phyloP scores from a whole-genome alignment of 805 yeast species.

The Danielia reshetovae region DNA sequence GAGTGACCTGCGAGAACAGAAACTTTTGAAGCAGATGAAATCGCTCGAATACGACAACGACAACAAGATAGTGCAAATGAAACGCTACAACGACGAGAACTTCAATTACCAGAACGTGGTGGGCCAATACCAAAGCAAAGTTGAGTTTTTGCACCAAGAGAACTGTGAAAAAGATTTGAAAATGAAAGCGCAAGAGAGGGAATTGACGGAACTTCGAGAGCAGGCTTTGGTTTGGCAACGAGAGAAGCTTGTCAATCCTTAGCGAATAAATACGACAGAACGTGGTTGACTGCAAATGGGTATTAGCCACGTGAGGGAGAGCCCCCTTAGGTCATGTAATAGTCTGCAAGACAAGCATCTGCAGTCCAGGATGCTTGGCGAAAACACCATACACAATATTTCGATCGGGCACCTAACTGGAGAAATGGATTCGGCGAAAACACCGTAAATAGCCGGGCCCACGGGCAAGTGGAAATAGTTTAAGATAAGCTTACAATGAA shows the following conservation, averaged over 20 bases:
- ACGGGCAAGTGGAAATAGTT: too few relatives aligned
- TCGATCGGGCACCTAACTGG: too few relatives aligned
- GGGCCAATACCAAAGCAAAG: slow-evolving; percentile 33
- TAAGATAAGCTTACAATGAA: too few relatives aligned
- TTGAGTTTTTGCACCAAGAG: slow-evolving; percentile 38
- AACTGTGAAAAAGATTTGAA: slow-evolving; percentile 41
- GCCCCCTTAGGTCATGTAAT: too few relatives aligned
- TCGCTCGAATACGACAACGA: slow-evolving; percentile 51
- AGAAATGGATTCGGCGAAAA: too few relatives aligned
- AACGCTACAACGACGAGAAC: slow-evolving; percentile 57
- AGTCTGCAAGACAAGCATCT: too few relatives aligned
- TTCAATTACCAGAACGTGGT: slow-evolving; percentile 51
- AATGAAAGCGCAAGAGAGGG: slow-evolving; percentile 50
- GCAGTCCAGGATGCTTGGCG: too few relatives aligned
- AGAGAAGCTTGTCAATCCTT: not conserved
- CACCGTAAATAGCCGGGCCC: too few relatives aligned
- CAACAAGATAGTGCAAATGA: slow-evolving; percentile 47
- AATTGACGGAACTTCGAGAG: slow-evolving; percentile 52
- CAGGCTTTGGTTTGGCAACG: slow-evolving; percentile 23
- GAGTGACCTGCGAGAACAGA: slow-evolving; percentile 46
- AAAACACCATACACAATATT: too few relatives aligned
- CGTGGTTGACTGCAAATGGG: too few relatives aligned
- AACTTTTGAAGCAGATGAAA: slow-evolving; percentile 49
- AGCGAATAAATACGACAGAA: too few relatives aligned
- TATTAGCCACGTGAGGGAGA: not conserved